Conservation (phyloP, 1,139 yeast species). For the Yamadazyma diospyri region DNA sequence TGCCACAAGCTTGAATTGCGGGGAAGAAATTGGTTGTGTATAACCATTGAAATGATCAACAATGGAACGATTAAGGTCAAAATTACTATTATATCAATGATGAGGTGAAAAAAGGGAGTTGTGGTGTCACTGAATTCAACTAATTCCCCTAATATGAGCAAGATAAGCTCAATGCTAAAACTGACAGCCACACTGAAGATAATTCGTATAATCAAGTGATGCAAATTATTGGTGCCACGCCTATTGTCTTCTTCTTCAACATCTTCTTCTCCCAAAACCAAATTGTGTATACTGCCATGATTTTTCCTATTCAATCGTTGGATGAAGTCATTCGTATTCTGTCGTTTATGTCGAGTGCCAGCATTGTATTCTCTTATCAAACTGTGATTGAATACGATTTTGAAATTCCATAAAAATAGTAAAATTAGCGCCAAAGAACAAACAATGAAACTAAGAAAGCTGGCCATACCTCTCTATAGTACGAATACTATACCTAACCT, state of each 20-base stretch:
- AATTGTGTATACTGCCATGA: no score
- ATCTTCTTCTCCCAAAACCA: not conserved
- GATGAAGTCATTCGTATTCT: no score
- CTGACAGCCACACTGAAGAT: constrained; percentile 30
- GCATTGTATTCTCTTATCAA: constrained; percentile 10
- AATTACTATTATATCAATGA: constrained; percentile 31
- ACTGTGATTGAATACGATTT: constrained; percentile 9
- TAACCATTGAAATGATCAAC: constrained; percentile 26
- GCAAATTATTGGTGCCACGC: no score
- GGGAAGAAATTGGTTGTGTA: constrained; percentile 28
- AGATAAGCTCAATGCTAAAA: constrained; percentile 30
- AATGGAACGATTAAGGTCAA: constrained; percentile 34
- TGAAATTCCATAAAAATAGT: constrained; percentile 7
- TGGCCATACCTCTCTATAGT: no score
- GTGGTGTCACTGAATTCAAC: constrained; percentile 19
- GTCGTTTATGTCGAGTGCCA: no score
- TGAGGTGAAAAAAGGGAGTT: constrained; percentile 24
- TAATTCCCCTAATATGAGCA: constrained; percentile 39
- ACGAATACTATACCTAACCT: no score
- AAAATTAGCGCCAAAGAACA: no score
- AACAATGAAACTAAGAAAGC: no score
- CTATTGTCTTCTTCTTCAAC: constrained; percentile 3
- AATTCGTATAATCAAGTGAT: not conserved
- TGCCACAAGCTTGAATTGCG: constrained; percentile 8
- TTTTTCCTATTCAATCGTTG: constrained; percentile 8